Evolutionary conservation across 345 rosid species (phyloP), one percentile per base, ranked within the genome.

Genomic region (Lepidium sativum): DNA sequence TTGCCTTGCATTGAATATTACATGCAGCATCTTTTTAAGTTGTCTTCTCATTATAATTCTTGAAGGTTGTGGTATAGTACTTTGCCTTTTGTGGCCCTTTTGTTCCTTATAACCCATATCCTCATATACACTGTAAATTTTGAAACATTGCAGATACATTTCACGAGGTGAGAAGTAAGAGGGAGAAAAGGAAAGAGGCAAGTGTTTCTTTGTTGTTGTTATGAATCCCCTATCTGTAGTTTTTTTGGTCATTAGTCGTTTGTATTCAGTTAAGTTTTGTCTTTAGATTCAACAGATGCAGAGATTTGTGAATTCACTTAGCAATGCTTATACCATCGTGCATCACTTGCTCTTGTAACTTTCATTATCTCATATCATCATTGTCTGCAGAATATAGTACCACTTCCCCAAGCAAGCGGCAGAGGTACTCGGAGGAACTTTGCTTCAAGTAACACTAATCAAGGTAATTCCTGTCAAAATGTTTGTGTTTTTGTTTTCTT

Each of bases 141-240:
- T 31, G 10, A 9, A 13, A 61, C n/a, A 8, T 72, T 65, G 75
- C 81, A 92, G 98, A 92, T 84, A 89, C 98, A 18, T 92, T 89
- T 79, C 98, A 89, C 37, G 91, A 89, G 74, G 98, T 92, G 68
- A 84, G 72, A 76, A 87, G 83, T 61, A 89, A 80, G 62, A 81
- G 72, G 20, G 85, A 86, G 54, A 57, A 79, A 72, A 86, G 63
- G 75, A 88, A 82, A 48, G 88, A 89, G 95, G 96, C 83, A 77
- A 75, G 76, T 42, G 15, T 48, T 54, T 31, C 18, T 9, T 1
- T 33, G n/a, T 20, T 20, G 2, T 20, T n/a, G 42, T 53, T n/a
- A 17, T 42, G 47, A 43, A 54, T 43, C 43, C 53, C 5, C 56
- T 34, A 21, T 47, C 2, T 44, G 12, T 15, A 5, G 8, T 45